Evolutionary conservation across 176 grass and related monocot species (phyloP).

Genomic region (Rhynchospora tenuis): DNA sequence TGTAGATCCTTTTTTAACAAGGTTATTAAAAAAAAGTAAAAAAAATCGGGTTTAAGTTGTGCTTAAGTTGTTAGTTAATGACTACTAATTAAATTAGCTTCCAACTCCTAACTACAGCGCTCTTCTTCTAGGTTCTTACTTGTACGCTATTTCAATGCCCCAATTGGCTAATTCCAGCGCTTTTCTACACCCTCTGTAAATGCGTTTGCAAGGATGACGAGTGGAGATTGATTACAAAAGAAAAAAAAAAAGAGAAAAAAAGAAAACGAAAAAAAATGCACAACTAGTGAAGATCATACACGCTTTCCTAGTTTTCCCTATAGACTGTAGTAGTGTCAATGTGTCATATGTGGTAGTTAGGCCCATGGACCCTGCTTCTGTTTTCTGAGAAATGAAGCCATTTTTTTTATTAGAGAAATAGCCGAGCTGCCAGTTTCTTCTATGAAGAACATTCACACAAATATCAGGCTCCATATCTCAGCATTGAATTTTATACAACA

Average conservation of each 20-base stretch:
- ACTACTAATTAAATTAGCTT: background rate
- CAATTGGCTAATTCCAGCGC: background rate
- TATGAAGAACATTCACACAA: background rate
- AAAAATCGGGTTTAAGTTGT: background rate
- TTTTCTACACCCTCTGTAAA: background rate
- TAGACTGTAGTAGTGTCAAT: too few species aligned
- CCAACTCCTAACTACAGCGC: background rate
- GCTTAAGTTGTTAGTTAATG: background rate
- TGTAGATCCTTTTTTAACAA: background rate
- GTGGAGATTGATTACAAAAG: too few species aligned
- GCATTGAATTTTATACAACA: background rate
- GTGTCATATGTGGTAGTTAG: too few species aligned
- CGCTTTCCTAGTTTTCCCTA: too few species aligned
- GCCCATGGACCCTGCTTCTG: too few species aligned
- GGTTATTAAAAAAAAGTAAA: too few species aligned
- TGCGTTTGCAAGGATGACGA: background rate
- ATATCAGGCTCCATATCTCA: background rate
- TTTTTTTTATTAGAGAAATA: background rate
- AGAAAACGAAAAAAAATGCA: too few species aligned
- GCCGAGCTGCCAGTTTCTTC: background rate
- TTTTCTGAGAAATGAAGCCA: too few species aligned
- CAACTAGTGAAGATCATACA: too few species aligned
- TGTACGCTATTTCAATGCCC: background rate
- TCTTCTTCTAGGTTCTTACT: background rate
- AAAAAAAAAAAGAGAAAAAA: too few species aligned